Evolutionary conservation across 1,284 basidiomycete species (phyloP).

Genomic region (Ceratobasidium sp.): DNA sequence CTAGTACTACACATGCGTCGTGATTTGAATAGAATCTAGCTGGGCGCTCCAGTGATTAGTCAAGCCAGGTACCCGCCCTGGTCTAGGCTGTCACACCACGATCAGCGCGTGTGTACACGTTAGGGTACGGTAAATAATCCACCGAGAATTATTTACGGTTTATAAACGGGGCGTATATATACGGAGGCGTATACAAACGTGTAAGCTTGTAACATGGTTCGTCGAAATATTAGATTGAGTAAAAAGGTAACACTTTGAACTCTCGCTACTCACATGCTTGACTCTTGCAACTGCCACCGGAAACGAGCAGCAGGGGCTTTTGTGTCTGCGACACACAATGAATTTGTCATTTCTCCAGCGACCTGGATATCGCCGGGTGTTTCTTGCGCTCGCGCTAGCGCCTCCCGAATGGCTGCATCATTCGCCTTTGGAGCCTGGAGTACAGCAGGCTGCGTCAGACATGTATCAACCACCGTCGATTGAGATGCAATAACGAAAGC

Average conservation of each 20-base stretch:
- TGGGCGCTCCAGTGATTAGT: too few species aligned
- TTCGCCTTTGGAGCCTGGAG: background rate
- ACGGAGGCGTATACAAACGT: background rate
- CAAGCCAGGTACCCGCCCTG: too few species aligned
- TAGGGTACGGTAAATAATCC: conserved; percentile 17
- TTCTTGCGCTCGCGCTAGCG: background rate
- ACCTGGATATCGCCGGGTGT: background rate
- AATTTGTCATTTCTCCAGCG: background rate
- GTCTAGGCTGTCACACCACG: too few species aligned
- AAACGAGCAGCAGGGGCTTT: background rate
- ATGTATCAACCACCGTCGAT: background rate
- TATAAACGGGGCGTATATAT: conserved; percentile 6
- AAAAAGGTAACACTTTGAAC: too few species aligned
- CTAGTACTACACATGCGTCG: too few species aligned
- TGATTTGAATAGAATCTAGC: too few species aligned
- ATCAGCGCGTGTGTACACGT: too few species aligned
- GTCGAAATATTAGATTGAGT: too few species aligned
- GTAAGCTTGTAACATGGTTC: background rate
- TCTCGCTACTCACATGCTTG: background rate
- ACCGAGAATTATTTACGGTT: background rate
- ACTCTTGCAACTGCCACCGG: background rate
- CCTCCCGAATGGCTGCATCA: background rate
- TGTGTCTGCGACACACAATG: background rate
- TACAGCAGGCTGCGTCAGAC: background rate
- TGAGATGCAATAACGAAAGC: background rate